Evolutionary conservation across 768 basidiomycete species (phyloP), one percentile per base, ranked within the genome.

Genomic region (Pleurotus citrinopileatus): DNA sequence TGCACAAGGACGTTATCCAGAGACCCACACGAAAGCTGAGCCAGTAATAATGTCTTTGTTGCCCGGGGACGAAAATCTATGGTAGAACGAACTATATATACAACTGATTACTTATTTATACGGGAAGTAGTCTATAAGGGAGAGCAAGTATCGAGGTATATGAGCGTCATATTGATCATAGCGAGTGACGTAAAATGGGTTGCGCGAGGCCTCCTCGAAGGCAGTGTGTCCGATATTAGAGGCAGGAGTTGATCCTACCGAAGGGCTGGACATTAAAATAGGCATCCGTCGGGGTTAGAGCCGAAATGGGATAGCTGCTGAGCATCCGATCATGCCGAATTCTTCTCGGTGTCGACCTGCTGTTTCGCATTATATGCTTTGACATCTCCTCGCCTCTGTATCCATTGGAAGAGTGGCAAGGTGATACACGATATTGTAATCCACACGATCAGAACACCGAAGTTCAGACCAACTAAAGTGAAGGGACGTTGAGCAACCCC

Each of bases 381-480:
- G 59, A 43, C 62, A 60, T 51, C 54, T 48, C 34, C 60, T 32
- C 69, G 57, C 4, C 71, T 56, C 2, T 66, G 61, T 13, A 62
- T 56, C 72, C 73, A 79, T 59, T 84, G 80, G 52, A 85, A 70
- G 9, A 81, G 46, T 3, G 76, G 69, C 1, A 87, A 66, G 2
- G 81, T 79, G 25, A 80, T 63, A 59, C 77, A 79, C 2, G 85
- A 86, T 17, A 87, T 63, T 3, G 62, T 63, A 2, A 76, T 68
- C 85, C 85, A 87, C 0, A 58, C 77, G 44, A 86, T 60, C 20
- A 84, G 72, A 2, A 88, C 68, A 10, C 80, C 83, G 58, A 86
- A 84, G 57, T 84, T 83, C 54, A 80, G 56, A 2, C 83, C 86
- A 10, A 87, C 85, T 86, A 54, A 4, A 52, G 57, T 42, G 7